These are phyloP conservation scores for Silene noctiflora DNA, from an alignment of 179 eudicot genomes.

Conservation along the genomic window DNA sequence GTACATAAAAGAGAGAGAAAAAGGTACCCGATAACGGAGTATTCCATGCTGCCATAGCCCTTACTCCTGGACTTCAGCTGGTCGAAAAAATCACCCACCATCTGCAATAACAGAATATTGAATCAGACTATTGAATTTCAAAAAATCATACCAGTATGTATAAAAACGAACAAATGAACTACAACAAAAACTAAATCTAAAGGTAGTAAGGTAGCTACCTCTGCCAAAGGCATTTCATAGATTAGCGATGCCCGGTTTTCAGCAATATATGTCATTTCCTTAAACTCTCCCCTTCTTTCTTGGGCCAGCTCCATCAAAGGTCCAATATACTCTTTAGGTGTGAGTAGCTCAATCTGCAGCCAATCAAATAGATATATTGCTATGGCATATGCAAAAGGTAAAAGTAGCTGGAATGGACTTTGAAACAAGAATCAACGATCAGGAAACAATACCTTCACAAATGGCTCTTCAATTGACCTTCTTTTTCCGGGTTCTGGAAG, in stretches of 20 bases:
- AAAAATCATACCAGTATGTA: neutral
- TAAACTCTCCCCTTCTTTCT: slow-evolving; percentile 90
- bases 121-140: too few relatives aligned
- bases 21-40: slow-evolving; percentile 71
- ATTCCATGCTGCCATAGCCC: slow-evolving; percentile 99
- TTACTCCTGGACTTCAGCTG: slow-evolving; percentile 95
- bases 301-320: slow-evolving; percentile 96
- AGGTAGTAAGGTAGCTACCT: slow-evolving; percentile 42
- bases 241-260: slow-evolving; percentile 73
- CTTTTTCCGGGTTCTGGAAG: slow-evolving; percentile 93
- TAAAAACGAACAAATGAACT: neutral
- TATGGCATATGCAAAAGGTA: neutral
- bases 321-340: slow-evolving; percentile 95
- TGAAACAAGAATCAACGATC: neutral
- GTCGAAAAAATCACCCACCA: slow-evolving; percentile 99
- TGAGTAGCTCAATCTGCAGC: slow-evolving; percentile 81
- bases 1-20: neutral
- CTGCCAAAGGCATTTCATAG: slow-evolving; percentile 84
- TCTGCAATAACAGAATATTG: slow-evolving; percentile 41
- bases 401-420: neutral
- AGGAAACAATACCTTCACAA: slow-evolving; percentile 61
- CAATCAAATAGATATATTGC: slow-evolving; percentile 12
- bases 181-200: neutral
- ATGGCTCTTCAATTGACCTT: slow-evolving; percentile 88
- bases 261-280: slow-evolving; percentile 86